Base-by-base conservation (phyloP, 805 yeast genomes). In the Teunomyces pallodes region DNA sequence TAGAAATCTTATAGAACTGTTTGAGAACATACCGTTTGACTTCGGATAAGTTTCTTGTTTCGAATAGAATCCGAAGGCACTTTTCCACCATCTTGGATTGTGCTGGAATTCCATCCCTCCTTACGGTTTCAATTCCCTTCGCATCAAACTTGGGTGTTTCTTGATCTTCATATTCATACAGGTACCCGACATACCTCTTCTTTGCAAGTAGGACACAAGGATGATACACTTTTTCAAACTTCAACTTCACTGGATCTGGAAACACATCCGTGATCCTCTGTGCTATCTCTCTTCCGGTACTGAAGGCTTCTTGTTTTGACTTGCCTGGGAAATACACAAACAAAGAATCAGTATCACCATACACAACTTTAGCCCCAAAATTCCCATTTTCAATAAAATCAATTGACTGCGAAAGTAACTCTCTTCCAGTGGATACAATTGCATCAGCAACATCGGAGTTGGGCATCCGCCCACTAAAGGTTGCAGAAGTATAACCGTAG, bases 391-490 rank as follows among this genome's bases (percentile, higher is more conserved):
- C 95, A 45, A 94, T 91, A 43, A 77, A 59, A 1, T 77, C 76
- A 26, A 90, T 83, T 0, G 97, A 86, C 45, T 76, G 75, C 46
- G 83, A 83, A 43, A 94, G 68, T 0, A 90, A 86, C 64, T 92
- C 97, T 46, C 98, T 72, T 0, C 94, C 99, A 0, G 94, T 83
- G 17, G 90, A 82, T 0, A 94, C 99, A 62, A 94, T 89, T 9
- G 95, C 86, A 67, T 94, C 99, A 0, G 99, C 96, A 28, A 94
- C 77, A 61, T 91, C 98, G 0, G 96, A 83, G 57, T 94, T 88
- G 0, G 99, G 98, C 99, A 94, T 94, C 53, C 99, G 72, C 0
- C 99, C 99, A 7, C 96, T 89, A 60, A 86, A 94, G 0, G 96
- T 82, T 0, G 99, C 99, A 0, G 97, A 86, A 0, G 97, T 79